These are phyloP conservation scores for Schizothecium vesticola DNA, from an alignment of 495 filamentous ascomycete species.

Conservation along the genomic window DNA sequence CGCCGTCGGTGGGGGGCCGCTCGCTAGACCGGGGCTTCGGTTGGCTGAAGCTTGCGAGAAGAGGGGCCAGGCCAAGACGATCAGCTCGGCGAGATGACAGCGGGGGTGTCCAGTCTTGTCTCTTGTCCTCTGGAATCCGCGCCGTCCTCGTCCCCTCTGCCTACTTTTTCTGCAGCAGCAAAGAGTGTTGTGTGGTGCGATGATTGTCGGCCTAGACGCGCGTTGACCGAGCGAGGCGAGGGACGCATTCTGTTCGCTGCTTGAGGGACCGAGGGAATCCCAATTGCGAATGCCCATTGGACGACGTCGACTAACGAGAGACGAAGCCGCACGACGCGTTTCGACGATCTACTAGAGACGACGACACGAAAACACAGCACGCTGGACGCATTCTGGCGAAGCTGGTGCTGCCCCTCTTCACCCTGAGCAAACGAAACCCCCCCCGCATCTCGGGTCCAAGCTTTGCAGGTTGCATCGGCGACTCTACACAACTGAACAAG, in stretches of 20 bases:
- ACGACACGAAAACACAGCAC: background rate
- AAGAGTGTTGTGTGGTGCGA: background rate
- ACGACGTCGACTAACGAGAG: background rate
- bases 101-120: background rate
- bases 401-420: background rate
- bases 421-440: background rate
- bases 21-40: background rate
- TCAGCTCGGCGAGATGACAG: background rate
- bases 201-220: background rate
- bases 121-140: background rate
- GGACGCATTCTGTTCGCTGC: background rate
- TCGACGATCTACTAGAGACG: conserved; percentile 1
- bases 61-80: background rate
- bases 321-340: background rate
- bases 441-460: conserved; percentile 1
- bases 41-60: background rate
- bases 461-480: background rate
- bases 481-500: background rate
- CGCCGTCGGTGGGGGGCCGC: background rate
- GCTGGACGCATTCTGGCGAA: background rate
- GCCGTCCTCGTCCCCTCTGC: background rate
- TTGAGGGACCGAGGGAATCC: background rate
- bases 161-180: background rate
- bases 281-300: background rate
- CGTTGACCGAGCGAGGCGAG: conserved; percentile 12